Conservation (phyloP, 2,329 filamentous ascomycete species). For the Immersiporthe knoxdaviesiana region DNA sequence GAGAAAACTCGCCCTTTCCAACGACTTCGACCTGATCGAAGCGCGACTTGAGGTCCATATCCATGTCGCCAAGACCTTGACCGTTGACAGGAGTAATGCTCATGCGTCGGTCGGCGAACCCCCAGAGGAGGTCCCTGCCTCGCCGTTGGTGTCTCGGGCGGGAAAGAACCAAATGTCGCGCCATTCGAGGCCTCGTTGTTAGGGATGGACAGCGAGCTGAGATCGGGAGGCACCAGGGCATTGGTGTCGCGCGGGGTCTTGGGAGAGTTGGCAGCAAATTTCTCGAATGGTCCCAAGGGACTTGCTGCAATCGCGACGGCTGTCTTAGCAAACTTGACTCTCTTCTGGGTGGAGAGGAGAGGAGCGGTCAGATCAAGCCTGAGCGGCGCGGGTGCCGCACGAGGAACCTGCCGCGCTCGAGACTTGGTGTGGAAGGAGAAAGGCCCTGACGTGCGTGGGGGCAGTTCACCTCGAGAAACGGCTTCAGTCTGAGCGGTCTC, state of each 20-base stretch:
- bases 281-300: constrained; percentile 61
- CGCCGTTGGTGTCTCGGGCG: constrained; percentile 82
- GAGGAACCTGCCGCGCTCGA: constrained; percentile 39
- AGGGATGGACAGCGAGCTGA: constrained; percentile 82
- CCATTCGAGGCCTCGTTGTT: constrained; percentile 41
- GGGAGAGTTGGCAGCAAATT: constrained; percentile 58
- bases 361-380: constrained; percentile 34
- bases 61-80: constrained; percentile 72
- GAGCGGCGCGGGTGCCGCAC: constrained; percentile 38
- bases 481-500: constrained; percentile 38
- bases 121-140: constrained; percentile 58
- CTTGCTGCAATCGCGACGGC: constrained; percentile 59
- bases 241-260: constrained; percentile 74
- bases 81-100: constrained; percentile 73
- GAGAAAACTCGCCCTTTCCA: constrained; percentile 90
- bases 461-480: constrained; percentile 33
- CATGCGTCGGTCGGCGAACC: constrained; percentile 58
- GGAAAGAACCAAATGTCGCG: constrained; percentile 42
- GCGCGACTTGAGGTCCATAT: constrained; percentile 71
- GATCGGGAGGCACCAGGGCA: constrained; percentile 72
- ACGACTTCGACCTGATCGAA: constrained; percentile 82
- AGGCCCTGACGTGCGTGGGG: constrained; percentile 33
- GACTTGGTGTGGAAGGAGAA: constrained; percentile 45
- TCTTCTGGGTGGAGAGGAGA: constrained; percentile 38
- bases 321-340: constrained; percentile 55